Evolutionary conservation across 75 land plant species (phyloP).

Genomic region (Larix kaempferi): DNA sequence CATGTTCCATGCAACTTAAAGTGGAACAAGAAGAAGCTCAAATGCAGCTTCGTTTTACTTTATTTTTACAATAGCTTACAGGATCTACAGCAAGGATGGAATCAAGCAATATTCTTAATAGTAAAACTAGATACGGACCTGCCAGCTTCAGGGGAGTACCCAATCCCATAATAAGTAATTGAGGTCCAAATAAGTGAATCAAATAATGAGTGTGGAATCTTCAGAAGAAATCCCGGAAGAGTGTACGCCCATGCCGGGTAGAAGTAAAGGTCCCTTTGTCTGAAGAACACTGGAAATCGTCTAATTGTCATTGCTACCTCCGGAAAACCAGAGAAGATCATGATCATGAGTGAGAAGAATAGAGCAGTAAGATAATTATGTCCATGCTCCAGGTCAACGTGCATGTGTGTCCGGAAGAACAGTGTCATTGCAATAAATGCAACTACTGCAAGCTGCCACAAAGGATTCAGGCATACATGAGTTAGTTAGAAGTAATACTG

Average conservation of each 20-base stretch:
- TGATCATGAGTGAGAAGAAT: conserved; percentile 41
- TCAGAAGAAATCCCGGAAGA: conserved; percentile 43
- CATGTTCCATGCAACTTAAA: too few relatives aligned
- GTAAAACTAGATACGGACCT: conserved; percentile 28
- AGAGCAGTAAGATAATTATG: conserved; percentile 49
- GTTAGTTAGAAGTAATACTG: not conserved
- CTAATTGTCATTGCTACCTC: conserved; percentile 50
- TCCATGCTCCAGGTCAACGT: conserved; percentile 25
- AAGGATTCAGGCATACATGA: not conserved
- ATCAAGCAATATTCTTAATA: too few relatives aligned
- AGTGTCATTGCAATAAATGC: conserved; percentile 52
- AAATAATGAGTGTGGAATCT: conserved; percentile 54
- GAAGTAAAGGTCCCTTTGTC: conserved; percentile 58
- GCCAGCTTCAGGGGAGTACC: conserved; percentile 52
- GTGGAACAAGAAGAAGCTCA: too few relatives aligned
- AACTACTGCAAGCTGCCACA: conserved; percentile 32
- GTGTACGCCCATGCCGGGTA: conserved; percentile 84
- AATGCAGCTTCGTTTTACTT: too few relatives aligned
- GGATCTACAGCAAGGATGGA: too few relatives aligned
- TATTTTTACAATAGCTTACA: too few relatives aligned
- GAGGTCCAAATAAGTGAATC: conserved; percentile 55
- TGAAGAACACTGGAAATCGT: conserved; percentile 62
- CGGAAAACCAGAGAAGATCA: conserved; percentile 56
- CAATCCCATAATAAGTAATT: conserved; percentile 64
- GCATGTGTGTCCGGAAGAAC: conserved; percentile 63